phyloP scores from a whole-genome alignment of 768 basidiomycete species.

The Lactarius deliciosus region DNA sequence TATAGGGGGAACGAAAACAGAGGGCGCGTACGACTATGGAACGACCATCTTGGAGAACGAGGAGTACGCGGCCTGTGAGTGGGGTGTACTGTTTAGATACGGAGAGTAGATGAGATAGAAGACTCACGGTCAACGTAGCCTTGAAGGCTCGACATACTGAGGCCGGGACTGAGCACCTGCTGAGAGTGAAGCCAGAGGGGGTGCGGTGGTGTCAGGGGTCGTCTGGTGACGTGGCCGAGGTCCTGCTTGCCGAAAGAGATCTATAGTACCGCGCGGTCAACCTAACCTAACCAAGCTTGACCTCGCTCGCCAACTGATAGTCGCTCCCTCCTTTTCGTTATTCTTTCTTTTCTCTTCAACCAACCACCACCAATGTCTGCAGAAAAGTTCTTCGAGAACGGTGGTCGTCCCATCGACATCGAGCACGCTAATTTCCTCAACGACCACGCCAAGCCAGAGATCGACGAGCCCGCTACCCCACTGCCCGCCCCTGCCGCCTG shows the following conservation, averaged over 20 bases:
- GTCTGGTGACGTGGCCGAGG: background rate
- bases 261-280: no score
- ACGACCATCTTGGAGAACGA: slow-evolving; percentile 95
- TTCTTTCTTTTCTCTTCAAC: background rate
- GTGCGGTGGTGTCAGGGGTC: slow-evolving; percentile 14
- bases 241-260: background rate
- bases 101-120: slow-evolving; percentile 4
- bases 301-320: slow-evolving; percentile 17
- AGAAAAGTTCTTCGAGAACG: slow-evolving; percentile 26
- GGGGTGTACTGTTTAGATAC: slow-evolving; percentile 4
- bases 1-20: background rate
- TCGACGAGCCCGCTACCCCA: slow-evolving; percentile 25
- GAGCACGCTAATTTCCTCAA: slow-evolving; percentile 21
- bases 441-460: slow-evolving; percentile 28
- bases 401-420: slow-evolving; percentile 11
- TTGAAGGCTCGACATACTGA: slow-evolving; percentile 79
- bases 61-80: slow-evolving; percentile 74
- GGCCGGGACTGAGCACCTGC: background rate
- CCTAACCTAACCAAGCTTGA: background rate
- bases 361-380: slow-evolving; percentile 9
- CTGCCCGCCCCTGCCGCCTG: slow-evolving; percentile 63
- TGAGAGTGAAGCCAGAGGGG: background rate
- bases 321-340: slow-evolving; percentile 2
- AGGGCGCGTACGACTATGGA: slow-evolving; percentile 73
- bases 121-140: slow-evolving; percentile 85